phyloP scores from a whole-genome alignment of 1,284 basidiomycete genomes.

The Xanthoconium separans region DNA sequence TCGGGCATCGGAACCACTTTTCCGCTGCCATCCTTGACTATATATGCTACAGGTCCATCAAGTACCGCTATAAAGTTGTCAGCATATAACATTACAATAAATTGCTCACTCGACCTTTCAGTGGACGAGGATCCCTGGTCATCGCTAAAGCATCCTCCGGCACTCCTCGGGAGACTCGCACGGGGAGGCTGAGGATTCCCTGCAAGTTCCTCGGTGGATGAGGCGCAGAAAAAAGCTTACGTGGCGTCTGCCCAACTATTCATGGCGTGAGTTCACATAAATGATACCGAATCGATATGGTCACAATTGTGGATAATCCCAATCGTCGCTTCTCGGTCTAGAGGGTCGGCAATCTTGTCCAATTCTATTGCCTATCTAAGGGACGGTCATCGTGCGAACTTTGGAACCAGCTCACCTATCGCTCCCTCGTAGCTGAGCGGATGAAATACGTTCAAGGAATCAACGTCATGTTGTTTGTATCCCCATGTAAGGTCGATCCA shows the following conservation, averaged over 20 bases:
- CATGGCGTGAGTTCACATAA: slow-evolving; percentile 11
- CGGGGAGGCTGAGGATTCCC: slow-evolving; percentile 67
- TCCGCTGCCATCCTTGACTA: slow-evolving; percentile 18
- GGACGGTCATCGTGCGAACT: not conserved
- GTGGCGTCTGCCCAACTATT: slow-evolving; percentile 85
- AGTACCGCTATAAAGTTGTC: slow-evolving; percentile 18
- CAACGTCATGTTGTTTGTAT: slow-evolving; percentile 79
- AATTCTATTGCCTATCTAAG: slow-evolving; percentile 54
- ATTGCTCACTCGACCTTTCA: slow-evolving; percentile 50
- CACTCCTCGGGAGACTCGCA: slow-evolving; percentile 72
- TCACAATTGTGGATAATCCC: slow-evolving; percentile 95
- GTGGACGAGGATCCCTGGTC: slow-evolving; percentile 53
- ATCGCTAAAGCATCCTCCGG: slow-evolving; percentile 75
- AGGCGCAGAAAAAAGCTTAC: slow-evolving; percentile 81
- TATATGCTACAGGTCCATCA: slow-evolving; percentile 22
- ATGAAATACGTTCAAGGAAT: slow-evolving; percentile 87
- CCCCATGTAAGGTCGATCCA: slow-evolving; percentile 97
- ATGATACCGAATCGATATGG: slow-evolving; percentile 14
- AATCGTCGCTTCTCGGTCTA: slow-evolving; percentile 89
- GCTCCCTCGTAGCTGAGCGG: slow-evolving; percentile 93
- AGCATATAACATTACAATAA: slow-evolving; percentile 2
- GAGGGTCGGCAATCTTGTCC: slow-evolving; percentile 80
- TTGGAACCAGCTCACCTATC: slow-evolving; percentile 53
- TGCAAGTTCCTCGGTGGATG: slow-evolving; percentile 79
- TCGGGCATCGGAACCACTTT: slow-evolving; percentile 68